phyloP scores from a whole-genome alignment of 805 yeast genomes.

The Yueomyces sp. region DNA sequence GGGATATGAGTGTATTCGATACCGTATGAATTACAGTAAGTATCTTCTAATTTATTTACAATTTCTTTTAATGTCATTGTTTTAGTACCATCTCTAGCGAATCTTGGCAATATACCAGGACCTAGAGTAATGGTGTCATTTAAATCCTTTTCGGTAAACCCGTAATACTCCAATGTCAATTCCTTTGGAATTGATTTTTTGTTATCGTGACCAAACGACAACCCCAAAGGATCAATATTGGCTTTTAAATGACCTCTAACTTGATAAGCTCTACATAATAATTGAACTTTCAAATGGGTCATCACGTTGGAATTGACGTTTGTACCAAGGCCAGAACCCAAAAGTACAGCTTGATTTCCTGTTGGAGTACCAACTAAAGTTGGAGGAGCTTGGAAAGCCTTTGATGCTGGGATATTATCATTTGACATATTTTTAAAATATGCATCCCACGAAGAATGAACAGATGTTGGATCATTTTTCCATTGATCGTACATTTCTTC shows the following conservation, averaged over 20 bases:
- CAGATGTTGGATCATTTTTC: conserved; percentile 80
- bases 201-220: conserved; percentile 64
- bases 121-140: conserved; percentile 79
- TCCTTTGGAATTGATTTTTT: conserved; percentile 56
- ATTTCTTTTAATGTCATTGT: conserved; percentile 68
- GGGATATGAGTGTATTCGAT: conserved; percentile 95
- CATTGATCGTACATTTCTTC: conserved; percentile 98
- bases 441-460: conserved; percentile 94
- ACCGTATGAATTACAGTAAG: conserved; percentile 84
- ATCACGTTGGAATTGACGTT: conserved; percentile 52
- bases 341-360: conserved; percentile 51
- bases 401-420: conserved; percentile 51
- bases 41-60: conserved; percentile 60
- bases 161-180: conserved; percentile 83
- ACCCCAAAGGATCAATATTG: conserved; percentile 86
- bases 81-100: conserved; percentile 46
- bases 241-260: conserved; percentile 97
- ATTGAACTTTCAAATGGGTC: conserved; percentile 87
- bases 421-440: conserved; percentile 84
- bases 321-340: conserved; percentile 20
- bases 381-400: conserved; percentile 87
- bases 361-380: conserved; percentile 70
- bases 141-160: conserved; percentile 77
- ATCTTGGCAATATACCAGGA: conserved; percentile 94
- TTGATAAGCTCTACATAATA: conserved; percentile 95